Evolutionary conservation across 768 basidiomycete species (phyloP).

Genomic region (Pseudohyphozyma bogoriensis): DNA sequence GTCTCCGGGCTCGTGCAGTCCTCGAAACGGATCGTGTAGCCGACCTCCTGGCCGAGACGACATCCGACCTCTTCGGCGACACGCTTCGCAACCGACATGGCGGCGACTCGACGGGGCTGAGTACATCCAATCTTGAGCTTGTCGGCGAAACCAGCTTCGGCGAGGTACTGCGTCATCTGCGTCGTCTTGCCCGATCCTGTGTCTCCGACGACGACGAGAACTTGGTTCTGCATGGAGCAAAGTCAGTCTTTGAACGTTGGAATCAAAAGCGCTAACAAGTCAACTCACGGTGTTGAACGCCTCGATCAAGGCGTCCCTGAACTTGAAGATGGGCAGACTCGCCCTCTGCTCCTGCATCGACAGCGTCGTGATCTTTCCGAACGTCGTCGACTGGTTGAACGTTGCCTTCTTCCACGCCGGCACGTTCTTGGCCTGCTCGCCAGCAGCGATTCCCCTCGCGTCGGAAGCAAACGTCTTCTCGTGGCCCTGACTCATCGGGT

Average conservation of each 20-base stretch:
- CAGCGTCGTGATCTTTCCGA: conserved; percentile 78
- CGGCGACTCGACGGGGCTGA: conserved; percentile 97
- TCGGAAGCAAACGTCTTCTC: conserved; percentile 92
- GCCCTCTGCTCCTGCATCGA: conserved; percentile 90
- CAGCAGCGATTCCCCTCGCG: conserved; percentile 51
- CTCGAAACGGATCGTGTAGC: conserved; percentile 98
- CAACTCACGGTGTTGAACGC: conserved; percentile 73
- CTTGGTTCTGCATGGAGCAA: conserved; percentile 59
- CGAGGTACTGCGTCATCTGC: conserved; percentile 97
- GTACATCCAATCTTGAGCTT: conserved; percentile 88
- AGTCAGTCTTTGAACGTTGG: background rate
- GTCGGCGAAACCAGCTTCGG: conserved; percentile 87
- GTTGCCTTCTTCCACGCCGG: conserved; percentile 85
- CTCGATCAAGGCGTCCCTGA: conserved; percentile 75
- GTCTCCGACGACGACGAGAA: conserved; percentile 95
- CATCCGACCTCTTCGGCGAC: conserved; percentile 98
- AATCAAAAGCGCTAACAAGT: background rate
- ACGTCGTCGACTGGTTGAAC: conserved; percentile 92
- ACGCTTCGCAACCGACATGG: conserved; percentile 98
- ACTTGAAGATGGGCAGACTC: conserved; percentile 86
- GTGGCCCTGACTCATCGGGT: conserved; percentile 83
- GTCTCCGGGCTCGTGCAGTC: conserved; percentile 98
- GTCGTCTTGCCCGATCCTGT: conserved; percentile 99
- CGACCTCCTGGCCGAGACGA: conserved; percentile 91
- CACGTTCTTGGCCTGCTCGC: conserved; percentile 69